Conservation (phyloP, 345 rosid species). For the Syzygium oleosum region DNA sequence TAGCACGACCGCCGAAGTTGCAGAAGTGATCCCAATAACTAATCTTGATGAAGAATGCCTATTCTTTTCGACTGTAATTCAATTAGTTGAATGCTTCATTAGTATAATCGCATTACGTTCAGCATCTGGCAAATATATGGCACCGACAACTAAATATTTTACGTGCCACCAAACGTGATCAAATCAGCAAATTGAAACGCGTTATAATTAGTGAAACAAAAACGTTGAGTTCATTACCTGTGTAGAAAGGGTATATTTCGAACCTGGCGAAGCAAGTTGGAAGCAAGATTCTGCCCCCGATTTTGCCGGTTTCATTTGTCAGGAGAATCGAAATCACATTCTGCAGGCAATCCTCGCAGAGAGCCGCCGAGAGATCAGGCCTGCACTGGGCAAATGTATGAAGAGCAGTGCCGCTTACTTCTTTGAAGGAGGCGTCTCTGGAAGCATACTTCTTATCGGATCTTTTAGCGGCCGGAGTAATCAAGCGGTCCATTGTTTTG, state of each 20-base stretch:
- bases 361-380: neutral
- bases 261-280: slow-evolving; percentile 27
- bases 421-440: no score
- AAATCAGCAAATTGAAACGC: no score
- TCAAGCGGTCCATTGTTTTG: neutral
- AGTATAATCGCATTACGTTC: no score
- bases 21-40: neutral
- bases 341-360: slow-evolving; percentile 10
- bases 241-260: slow-evolving; percentile 16
- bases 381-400: slow-evolving; percentile 18
- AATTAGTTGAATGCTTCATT: no score
- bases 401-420: neutral
- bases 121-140: no score
- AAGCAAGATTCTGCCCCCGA: slow-evolving; percentile 1
- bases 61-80: neutral
- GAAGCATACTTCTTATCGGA: neutral
- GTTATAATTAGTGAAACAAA: no score
- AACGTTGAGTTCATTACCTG: neutral
- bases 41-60: neutral
- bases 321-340: neutral
- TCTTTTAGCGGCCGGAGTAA: neutral
- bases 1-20: neutral
- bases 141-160: no score
- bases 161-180: no score
- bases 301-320: neutral